Evolutionary conservation across 129 eudicot genomes (phyloP), one percentile per base, ranked within the genome.

Genomic region (Tagetes erecta): DNA sequence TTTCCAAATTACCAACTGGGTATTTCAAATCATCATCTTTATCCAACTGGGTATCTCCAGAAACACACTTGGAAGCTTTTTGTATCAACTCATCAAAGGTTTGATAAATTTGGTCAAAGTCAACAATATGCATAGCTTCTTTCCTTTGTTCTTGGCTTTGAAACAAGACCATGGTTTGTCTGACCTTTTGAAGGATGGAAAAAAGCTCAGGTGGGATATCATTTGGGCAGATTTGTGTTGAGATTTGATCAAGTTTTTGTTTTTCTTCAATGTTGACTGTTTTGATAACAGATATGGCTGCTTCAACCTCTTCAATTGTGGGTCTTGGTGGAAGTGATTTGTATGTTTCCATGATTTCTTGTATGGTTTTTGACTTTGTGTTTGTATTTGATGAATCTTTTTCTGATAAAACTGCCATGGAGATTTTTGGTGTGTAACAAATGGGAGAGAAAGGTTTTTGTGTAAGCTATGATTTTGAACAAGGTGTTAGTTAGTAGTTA

Each of bases 261-360:
- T 77, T 35, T 58, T 88, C 85, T 71, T 86, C 90, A 33, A 66
- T 51, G 62, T 86, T 67, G 4, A 74, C 84, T 51, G 92, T 66
- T 64, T 86, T 76, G 76, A 91, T 78, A 3, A 91, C 82, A 33
- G 95, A 88, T 1, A 69, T 78, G 80, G 97, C 90, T 36, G 95
- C 95, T 84, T 86, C 92, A 66, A 86, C 75, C 68, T 91, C 92
- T 70, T 84, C 95, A 46, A 91, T 80, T 56, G 95, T 45, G 40
- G 97, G 97, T 77, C 97, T 78, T 33, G 90, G 97, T 49, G 95
- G 89, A 49, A 91, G 87, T 56, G 87, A 91, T 71, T 76, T 88
- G 91, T 88, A 87, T 74, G 84, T 73, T 72, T 71, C 68, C 76
- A 79, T 91, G 84, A 90, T 90, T 80, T 87, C 93, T 42, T 82